These are phyloP conservation scores for Aspergillus oerlinghausenensis DNA, from an alignment of 2,329 filamentous ascomycete genomes.

Conservation along the genomic window DNA sequence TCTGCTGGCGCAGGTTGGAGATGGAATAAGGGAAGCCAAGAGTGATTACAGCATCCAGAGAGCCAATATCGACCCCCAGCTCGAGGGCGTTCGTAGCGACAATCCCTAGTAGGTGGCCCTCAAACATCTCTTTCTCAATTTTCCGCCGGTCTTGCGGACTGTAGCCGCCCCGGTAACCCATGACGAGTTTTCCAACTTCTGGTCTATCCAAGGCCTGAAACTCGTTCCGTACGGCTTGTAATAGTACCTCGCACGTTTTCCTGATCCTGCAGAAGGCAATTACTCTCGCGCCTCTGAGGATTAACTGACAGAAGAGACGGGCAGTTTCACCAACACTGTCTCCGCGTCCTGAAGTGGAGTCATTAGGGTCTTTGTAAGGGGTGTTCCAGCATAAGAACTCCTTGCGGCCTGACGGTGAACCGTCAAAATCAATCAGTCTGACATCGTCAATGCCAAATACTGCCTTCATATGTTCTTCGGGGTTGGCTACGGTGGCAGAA, in stretches of 20 bases:
- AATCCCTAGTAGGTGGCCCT: slow-evolving; percentile 87
- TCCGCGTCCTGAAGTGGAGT: slow-evolving; percentile 80
- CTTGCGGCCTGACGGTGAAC: slow-evolving; percentile 85
- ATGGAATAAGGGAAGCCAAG: slow-evolving; percentile 96
- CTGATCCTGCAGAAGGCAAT: slow-evolving; percentile 90
- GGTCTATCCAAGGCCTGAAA: slow-evolving; percentile 66
- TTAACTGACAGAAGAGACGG: slow-evolving; percentile 81
- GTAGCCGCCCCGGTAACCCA: slow-evolving; percentile 94
- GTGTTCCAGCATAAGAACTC: slow-evolving; percentile 99
- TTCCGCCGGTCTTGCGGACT: slow-evolving; percentile 81
- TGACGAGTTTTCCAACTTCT: slow-evolving; percentile 74
- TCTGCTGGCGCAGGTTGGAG: slow-evolving; percentile 89
- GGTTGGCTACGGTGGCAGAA: slow-evolving; percentile 93
- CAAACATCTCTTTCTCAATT: slow-evolving; percentile 96
- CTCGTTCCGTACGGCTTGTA: slow-evolving; percentile 74
- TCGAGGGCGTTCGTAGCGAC: slow-evolving; percentile 91
- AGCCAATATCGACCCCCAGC: slow-evolving; percentile 91
- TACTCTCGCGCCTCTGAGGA: slow-evolving; percentile 81
- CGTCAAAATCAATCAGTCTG: slow-evolving; percentile 80
- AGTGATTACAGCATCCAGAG: slow-evolving; percentile 86
- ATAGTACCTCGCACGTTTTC: slow-evolving; percentile 80
- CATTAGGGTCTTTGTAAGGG: slow-evolving; percentile 81
- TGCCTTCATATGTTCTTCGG: slow-evolving; percentile 82
- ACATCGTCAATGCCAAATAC: slow-evolving; percentile 88
- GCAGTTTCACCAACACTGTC: slow-evolving; percentile 83